phyloP scores from a whole-genome alignment of 352 stramenopile species.

The Phytophthora crassamura region DNA sequence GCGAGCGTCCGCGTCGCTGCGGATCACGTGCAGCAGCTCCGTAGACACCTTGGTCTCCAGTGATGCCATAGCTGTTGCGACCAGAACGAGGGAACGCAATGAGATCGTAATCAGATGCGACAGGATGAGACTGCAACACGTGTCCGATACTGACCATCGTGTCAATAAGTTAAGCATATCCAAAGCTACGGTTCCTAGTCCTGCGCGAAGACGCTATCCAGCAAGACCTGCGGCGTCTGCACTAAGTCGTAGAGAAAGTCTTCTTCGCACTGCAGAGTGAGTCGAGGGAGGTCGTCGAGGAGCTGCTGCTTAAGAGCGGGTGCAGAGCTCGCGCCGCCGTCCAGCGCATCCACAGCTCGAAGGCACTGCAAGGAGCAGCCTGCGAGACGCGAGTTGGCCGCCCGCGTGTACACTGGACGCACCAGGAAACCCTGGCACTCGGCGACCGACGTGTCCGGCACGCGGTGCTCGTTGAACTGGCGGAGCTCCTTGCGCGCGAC shows the following conservation, averaged over 20 bases:
- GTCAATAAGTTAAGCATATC: conserved; percentile 13
- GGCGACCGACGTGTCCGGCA: conserved; percentile 29
- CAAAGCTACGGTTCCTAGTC: not conserved
- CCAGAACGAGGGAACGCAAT: not conserved
- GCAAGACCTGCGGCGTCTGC: conserved; percentile 31
- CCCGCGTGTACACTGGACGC: conserved; percentile 38
- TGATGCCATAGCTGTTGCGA: conserved; percentile 10
- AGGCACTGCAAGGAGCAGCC: conserved; percentile 53
- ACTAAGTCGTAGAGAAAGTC: conserved; percentile 49
- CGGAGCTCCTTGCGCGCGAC: conserved; percentile 52
- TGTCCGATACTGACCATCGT: not conserved
- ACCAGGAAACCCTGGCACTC: conserved; percentile 53
- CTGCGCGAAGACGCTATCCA: conserved; percentile 35
- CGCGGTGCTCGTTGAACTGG: conserved; percentile 41
- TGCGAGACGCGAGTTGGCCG: conserved; percentile 29
- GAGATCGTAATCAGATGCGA: conserved; percentile 20
- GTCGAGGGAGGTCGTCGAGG: conserved; percentile 46
- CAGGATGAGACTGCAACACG: conserved; percentile 8
- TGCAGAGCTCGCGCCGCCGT: conserved; percentile 24
- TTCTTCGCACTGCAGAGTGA: conserved; percentile 58
- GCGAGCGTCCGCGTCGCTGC: conserved; percentile 25
- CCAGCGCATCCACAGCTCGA: conserved; percentile 37
- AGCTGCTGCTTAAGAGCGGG: conserved; percentile 38
- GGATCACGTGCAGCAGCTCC: conserved; percentile 40
- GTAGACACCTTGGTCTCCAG: conserved; percentile 47